Conservation (phyloP, 176 grass and related monocot genomes). For the Oryza glaberrima region DNA sequence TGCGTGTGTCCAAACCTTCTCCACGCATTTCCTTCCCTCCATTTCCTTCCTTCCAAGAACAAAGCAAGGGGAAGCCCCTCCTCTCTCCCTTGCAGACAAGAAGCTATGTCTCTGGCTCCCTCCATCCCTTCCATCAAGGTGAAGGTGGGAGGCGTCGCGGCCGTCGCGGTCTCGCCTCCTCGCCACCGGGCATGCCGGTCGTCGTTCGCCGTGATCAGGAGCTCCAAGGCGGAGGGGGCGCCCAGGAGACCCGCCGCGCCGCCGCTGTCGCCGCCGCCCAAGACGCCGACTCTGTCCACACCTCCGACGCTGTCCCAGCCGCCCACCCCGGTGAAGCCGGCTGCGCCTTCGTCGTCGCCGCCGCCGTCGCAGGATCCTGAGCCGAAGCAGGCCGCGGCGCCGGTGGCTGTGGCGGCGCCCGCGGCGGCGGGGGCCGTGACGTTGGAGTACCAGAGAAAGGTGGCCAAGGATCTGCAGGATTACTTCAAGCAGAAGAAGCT, state of each 20-base stretch:
- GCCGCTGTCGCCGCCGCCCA: constrained; percentile 70
- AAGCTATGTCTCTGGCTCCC: constrained; percentile 76
- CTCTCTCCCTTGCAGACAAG: background rate
- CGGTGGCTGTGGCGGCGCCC: constrained; percentile 11
- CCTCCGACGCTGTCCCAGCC: constrained; percentile 62
- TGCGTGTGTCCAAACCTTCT: constrained; percentile 46
- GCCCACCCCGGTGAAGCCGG: constrained; percentile 48
- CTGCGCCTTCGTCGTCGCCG: constrained; percentile 34
- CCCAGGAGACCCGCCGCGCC: constrained; percentile 86
- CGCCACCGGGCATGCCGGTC: constrained; percentile 48
- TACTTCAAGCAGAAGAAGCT: constrained; percentile 99
- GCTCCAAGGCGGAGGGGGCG: constrained; percentile 83
- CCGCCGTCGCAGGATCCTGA: constrained; percentile 36
- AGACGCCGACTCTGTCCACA: constrained; percentile 51
- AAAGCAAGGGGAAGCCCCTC: background rate
- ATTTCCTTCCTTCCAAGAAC: background rate
- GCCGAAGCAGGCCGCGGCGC: constrained; percentile 7
- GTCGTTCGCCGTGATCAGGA: constrained; percentile 58
- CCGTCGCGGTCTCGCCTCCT: constrained; percentile 25
- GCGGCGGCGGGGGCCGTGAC: constrained; percentile 61
- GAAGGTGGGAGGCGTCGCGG: constrained; percentile 56
- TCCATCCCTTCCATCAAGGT: constrained; percentile 91
- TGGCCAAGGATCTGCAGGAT: constrained; percentile 95
- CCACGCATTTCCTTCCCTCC: constrained; percentile 45
- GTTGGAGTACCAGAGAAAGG: constrained; percentile 97